These are phyloP conservation scores for Magnaporthiopsis poae DNA, from an alignment of 2,329 filamentous ascomycete species.

Conservation along the genomic window DNA sequence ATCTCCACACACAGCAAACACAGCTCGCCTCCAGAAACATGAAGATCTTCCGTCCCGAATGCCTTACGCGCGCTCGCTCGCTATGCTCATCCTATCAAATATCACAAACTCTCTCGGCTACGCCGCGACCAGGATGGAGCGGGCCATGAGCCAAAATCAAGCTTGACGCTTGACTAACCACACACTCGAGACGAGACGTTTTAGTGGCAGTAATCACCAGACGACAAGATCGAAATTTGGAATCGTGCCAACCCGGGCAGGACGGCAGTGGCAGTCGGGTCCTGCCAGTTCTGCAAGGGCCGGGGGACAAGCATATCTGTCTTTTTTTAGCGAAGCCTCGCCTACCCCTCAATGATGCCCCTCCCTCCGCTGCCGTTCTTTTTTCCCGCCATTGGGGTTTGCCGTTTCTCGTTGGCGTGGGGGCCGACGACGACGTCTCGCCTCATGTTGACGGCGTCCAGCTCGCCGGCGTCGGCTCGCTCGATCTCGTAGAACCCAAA, in stretches of 20 bases:
- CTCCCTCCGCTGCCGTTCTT: not conserved
- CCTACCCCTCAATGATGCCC: not conserved
- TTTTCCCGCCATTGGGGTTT: too few species aligned
- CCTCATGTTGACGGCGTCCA: constrained; percentile 9
- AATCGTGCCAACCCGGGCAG: not conserved
- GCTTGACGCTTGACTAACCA: too few species aligned
- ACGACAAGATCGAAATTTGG: not conserved
- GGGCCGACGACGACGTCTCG: not conserved
- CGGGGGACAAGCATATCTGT: not conserved
- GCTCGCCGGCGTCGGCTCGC: not conserved
- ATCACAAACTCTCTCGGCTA: too few species aligned
- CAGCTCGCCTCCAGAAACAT: too few species aligned
- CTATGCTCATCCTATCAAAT: too few species aligned
- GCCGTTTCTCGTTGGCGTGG: too few species aligned
- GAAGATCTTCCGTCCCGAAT: too few species aligned
- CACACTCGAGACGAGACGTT: too few species aligned
- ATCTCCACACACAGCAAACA: too few species aligned
- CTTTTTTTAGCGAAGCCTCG: not conserved
- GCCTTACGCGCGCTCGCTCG: too few species aligned
- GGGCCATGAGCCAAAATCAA: too few species aligned
- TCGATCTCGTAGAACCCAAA: constrained; percentile 26
- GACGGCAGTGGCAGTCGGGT: not conserved
- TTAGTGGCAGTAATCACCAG: not conserved
- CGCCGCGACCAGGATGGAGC: too few species aligned
- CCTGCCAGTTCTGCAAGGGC: not conserved